Conservation (phyloP, 176 grass and related monocot genomes). For the Hsuehochloa calcarea region DNA sequence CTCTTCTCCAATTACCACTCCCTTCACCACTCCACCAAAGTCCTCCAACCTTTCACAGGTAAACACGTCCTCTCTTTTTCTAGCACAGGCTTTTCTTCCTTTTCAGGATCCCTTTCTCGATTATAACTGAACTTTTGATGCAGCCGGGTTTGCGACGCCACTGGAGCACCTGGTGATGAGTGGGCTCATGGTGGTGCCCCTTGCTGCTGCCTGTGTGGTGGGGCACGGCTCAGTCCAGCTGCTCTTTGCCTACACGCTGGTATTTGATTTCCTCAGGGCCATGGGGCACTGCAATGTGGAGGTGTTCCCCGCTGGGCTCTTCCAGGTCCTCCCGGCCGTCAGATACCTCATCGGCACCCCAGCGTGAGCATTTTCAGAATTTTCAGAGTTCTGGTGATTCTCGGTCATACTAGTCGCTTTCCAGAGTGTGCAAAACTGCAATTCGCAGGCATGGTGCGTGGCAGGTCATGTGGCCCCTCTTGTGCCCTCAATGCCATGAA, state of each 20-base stretch:
- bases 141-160: slow-evolving; percentile 61
- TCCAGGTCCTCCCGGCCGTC: slow-evolving; percentile 34
- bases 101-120: background rate
- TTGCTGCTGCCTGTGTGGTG: slow-evolving; percentile 40
- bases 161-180: slow-evolving; percentile 47
- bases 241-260: slow-evolving; percentile 40
- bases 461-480: no score
- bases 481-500: no score
- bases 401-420: background rate
- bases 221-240: slow-evolving; percentile 45
- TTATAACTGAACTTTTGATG: background rate
- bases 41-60: slow-evolving; percentile 58
- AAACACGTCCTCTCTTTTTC: background rate
- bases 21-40: slow-evolving; percentile 50
- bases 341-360: slow-evolving; percentile 58
- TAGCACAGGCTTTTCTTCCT: background rate
- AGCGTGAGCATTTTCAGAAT: slow-evolving; percentile 31
- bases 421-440: no score
- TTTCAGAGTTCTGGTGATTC: background rate
- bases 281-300: slow-evolving; percentile 62
- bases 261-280: slow-evolving; percentile 57
- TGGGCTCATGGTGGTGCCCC: slow-evolving; percentile 48
- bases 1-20: slow-evolving; percentile 54
- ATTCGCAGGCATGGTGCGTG: no score
- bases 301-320: slow-evolving; percentile 37